Evolutionary conservation across 106 monocot species (phyloP), one percentile per base, ranked within the genome.

Genomic region (Acorus calamus): DNA sequence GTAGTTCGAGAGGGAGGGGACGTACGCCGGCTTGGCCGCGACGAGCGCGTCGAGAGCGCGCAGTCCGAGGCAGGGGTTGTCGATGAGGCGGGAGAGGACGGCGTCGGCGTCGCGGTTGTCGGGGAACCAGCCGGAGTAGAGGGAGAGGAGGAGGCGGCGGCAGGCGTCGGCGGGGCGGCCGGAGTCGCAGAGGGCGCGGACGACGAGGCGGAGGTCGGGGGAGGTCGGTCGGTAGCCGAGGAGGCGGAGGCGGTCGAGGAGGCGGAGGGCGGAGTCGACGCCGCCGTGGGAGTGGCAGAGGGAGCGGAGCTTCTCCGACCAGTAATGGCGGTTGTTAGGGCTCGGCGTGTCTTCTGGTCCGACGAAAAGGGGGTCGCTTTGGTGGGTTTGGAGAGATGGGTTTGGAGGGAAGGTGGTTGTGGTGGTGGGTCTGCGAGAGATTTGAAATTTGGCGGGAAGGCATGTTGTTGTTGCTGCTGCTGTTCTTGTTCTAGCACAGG

Each of bases 101-200:
- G 68, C 64, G 44, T 87, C 85, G 73, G 73, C 59, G 7, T 76
- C 72, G 69, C 74, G 86, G 49, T 75, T 73, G 70, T 84, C 80
- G 7, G 79, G 85, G 54, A 84, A 13, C 64, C 69, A 69, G 3
- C 51, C 60, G 44, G 79, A 4, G 65, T 64, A 4, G 54, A 61
- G 8, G 41, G 77, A 64, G 57, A 94, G 76, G 50, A 81, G 71
- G 55, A 85, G 76, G 65, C 85, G 96, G 55, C 66, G 79, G 83
- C 81, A 91, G 59, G 91, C 96, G 63, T 98, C 96, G 53, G 59
- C 55, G 52, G 65, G 81, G 68, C 87, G 80, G 63, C 71, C 53
- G 50, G 72, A 51, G 70, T 11, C 60, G 70, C 96, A 91, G 50
- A 98, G 87, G 14, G 73, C 66, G 65, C 76, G 86, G 73, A 86